Conservation (phyloP, 495 filamentous ascomycete species). For the Xylaria acuta region DNA sequence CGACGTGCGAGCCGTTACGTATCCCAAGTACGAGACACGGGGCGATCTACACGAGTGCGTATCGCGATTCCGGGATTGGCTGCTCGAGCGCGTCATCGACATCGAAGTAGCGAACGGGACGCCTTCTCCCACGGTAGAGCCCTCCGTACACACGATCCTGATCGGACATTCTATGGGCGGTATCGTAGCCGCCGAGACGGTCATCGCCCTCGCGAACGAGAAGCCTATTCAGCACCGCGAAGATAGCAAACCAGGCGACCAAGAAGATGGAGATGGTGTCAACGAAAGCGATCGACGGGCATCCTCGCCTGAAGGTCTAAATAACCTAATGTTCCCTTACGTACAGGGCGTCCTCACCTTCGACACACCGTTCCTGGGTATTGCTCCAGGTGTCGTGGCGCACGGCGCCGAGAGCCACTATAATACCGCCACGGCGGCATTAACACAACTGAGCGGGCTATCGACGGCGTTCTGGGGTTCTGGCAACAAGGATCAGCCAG, state of each 20-base stretch:
- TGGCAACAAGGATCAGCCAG: constrained; percentile 34
- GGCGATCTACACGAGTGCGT: constrained; percentile 87
- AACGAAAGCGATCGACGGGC: background rate
- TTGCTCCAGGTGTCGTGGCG: constrained; percentile 86
- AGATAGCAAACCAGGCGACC: constrained; percentile 21
- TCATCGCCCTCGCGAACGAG: constrained; percentile 72
- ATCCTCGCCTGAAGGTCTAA: constrained; percentile 41
- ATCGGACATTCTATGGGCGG: constrained; percentile 97
- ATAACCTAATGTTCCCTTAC: constrained; percentile 67
- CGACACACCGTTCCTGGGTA: constrained; percentile 93
- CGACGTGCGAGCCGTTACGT: constrained; percentile 71
- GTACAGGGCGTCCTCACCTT: constrained; percentile 90
- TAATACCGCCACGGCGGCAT: constrained; percentile 71
- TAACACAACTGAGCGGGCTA: constrained; percentile 69
- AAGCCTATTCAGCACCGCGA: constrained; percentile 60
- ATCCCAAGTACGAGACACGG: constrained; percentile 91
- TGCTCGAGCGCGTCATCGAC: constrained; percentile 91
- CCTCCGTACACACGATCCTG: constrained; percentile 82
- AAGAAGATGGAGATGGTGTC: constrained; percentile 4
- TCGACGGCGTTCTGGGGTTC: constrained; percentile 64
- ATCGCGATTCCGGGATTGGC: constrained; percentile 84
- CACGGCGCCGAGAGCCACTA: constrained; percentile 88
- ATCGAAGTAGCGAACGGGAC: constrained; percentile 85
- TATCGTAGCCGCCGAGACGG: constrained; percentile 89
- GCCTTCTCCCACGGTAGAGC: constrained; percentile 85